Evolutionary conservation across 768 basidiomycete genomes (phyloP), one percentile per base, ranked within the genome.

Genomic region (Suillus variegatus): DNA sequence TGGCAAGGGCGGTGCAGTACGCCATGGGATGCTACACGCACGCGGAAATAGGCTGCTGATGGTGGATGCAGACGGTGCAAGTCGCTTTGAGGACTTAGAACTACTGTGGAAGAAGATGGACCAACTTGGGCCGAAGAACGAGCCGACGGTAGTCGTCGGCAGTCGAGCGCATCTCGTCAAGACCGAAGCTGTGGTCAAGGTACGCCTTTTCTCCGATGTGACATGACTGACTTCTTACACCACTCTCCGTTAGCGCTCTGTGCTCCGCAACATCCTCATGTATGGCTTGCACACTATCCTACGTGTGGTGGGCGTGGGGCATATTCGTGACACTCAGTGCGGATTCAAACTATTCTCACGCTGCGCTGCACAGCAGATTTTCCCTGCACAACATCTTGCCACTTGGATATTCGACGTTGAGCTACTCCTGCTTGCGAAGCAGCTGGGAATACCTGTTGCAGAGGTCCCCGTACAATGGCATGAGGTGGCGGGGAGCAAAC

Each of bases 361-460:
- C 13, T 71, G 82, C 4, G 90, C 95, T 0, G 95, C 95, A 10
- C 86, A 83, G 61, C 85, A 85, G 65, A 88, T 98, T 66, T 98
- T 97, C 77, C 94, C 94, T 1, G 82, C 84, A 2, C 90, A 97
- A 72, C 95, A 93, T 72, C 89, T 97, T 36, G 81, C 90, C 6
- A 90, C 92, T 1, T 98, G 96, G 96, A 95, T 97, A 75, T 98
- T 98, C 71, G 96, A 98, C 77, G 95, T 97, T 65, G 96, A 98
- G 76, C 85, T 97, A 6, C 81, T 98, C 22, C 82, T 97, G 12
- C 83, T 96, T 46, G 94, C 95, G 10, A 90, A 93, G 73, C 85
- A 90, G 74, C 81, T 91, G 47, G 72, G 82, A 10, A 90, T 97
- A 65, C 92, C 94, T 2, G 90, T 95, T 2, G 83, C 77, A 8